phyloP scores from a whole-genome alignment of 2,329 filamentous ascomycete species.

The Cladophialophora bantiana region DNA sequence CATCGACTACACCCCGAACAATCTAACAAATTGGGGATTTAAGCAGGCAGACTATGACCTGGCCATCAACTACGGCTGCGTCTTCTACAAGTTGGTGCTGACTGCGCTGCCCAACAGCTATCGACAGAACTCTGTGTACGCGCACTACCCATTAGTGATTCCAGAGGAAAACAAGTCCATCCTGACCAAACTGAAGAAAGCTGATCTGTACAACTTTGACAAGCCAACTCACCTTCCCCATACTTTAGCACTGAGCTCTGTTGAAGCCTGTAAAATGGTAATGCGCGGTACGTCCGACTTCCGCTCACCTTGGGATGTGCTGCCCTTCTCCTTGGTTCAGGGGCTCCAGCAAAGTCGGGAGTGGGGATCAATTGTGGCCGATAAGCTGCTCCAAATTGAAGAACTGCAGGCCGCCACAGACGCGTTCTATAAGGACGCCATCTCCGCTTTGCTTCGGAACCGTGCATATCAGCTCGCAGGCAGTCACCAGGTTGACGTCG shows the following conservation, averaged over 20 bases:
- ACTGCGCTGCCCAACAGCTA: slow-evolving; percentile 59
- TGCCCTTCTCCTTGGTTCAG: slow-evolving; percentile 4
- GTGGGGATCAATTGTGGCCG: not conserved
- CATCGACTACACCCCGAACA: slow-evolving; percentile 50
- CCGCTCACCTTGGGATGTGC: slow-evolving; percentile 18
- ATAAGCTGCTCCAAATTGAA: slow-evolving; percentile 35
- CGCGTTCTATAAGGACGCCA: slow-evolving; percentile 56
- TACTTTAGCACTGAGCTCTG: slow-evolving; percentile 51
- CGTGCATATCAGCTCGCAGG: slow-evolving; percentile 57
- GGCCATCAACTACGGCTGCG: slow-evolving; percentile 56
- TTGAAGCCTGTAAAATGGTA: slow-evolving; percentile 52
- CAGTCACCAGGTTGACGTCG: slow-evolving; percentile 56
- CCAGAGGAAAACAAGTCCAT: slow-evolving; percentile 56
- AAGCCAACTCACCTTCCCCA: slow-evolving; percentile 42
- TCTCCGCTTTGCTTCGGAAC: slow-evolving; percentile 52
- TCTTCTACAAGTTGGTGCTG: slow-evolving; percentile 60
- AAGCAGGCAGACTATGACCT: slow-evolving; percentile 52
- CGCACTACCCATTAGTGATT: slow-evolving; percentile 58
- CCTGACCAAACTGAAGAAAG: slow-evolving; percentile 49
- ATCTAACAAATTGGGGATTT: slow-evolving; percentile 55
- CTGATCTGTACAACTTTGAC: slow-evolving; percentile 51
- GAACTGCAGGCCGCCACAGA: slow-evolving; percentile 54
- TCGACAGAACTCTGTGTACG: slow-evolving; percentile 56
- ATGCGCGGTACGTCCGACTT: slow-evolving; percentile 12
- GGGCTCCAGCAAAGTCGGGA: slow-evolving; percentile 7